phyloP scores from a whole-genome alignment of 306 rosid species.

The Delonix regia region DNA sequence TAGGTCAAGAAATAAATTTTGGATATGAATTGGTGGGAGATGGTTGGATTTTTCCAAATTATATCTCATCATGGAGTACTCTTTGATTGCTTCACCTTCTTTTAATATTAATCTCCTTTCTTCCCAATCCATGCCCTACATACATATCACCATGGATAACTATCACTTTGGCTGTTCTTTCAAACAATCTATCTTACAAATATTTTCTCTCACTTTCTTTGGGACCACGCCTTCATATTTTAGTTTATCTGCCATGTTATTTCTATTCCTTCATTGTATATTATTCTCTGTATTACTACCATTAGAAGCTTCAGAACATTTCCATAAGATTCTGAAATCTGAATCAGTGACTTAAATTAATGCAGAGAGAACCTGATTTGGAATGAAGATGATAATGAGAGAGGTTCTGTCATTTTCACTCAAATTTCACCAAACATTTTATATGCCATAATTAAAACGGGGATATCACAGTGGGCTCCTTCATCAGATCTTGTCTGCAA shows the following conservation, averaged over 20 bases:
- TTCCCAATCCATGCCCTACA: conserved; percentile 35
- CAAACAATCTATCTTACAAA: conserved; percentile 57
- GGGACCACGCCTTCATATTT: conserved; percentile 45
- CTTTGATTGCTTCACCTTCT: background rate
- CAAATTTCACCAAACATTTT: conserved; percentile 51
- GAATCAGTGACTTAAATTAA: conserved; percentile 35
- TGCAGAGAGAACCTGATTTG: conserved; percentile 35
- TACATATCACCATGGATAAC: conserved; percentile 38
- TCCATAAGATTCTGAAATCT: conserved; percentile 37
- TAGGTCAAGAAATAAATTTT: background rate
- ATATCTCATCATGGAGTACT: background rate
- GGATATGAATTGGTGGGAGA: background rate
- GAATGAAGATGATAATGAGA: conserved; percentile 42
- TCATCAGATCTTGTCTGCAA: conserved; percentile 64
- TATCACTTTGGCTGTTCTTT: conserved; percentile 34
- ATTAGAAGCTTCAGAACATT: conserved; percentile 22
- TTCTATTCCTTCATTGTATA: conserved; percentile 34
- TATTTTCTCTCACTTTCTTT: conserved; percentile 9
- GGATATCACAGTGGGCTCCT: conserved; percentile 58
- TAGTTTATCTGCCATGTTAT: conserved; percentile 53
- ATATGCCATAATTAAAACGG: conserved; percentile 48
- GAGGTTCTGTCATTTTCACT: conserved; percentile 62
- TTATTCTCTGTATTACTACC: conserved; percentile 19
- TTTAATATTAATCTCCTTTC: background rate
- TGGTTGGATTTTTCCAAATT: conserved; percentile 33